phyloP scores from a whole-genome alignment of 179 eudicot species.

The Silene noctiflora region DNA sequence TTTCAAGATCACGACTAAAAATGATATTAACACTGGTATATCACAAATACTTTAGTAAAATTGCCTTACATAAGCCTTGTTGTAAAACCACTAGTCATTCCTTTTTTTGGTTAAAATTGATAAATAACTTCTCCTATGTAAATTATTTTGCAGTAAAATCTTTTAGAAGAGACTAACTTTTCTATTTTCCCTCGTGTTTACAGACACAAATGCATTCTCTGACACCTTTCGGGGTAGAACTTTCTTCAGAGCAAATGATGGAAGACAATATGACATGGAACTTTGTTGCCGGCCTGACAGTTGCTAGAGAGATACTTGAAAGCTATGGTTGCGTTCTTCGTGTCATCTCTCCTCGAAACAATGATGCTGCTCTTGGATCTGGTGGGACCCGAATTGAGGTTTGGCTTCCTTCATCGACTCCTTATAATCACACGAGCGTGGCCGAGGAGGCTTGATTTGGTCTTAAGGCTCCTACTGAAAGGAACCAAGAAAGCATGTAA shows the following conservation, averaged over 20 bases:
- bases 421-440: conserved; percentile 19
- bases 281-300: conserved; percentile 83
- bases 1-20: too few relatives aligned
- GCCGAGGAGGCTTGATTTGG: conserved; percentile 13
- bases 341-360: conserved; percentile 74
- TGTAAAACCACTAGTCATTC: too few relatives aligned
- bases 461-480: background rate
- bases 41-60: too few relatives aligned
- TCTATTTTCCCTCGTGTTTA: background rate
- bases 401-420: conserved; percentile 64
- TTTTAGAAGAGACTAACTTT: background rate
- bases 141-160: too few relatives aligned
- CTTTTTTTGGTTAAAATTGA: too few relatives aligned
- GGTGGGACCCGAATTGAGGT: conserved; percentile 90
- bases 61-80: too few relatives aligned
- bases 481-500: background rate
- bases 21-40: too few relatives aligned
- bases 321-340: conserved; percentile 88
- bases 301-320: conserved; percentile 90
- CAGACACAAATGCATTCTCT: conserved; percentile 97
- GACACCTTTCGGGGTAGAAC: conserved; percentile 74
- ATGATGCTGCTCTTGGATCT: conserved; percentile 55
- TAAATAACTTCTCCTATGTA: too few relatives aligned
- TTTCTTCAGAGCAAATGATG: conserved; percentile 54
- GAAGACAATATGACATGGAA: conserved; percentile 99